Conservation (phyloP, 2,329 filamentous ascomycete species). For the Penicillium glabrum region DNA sequence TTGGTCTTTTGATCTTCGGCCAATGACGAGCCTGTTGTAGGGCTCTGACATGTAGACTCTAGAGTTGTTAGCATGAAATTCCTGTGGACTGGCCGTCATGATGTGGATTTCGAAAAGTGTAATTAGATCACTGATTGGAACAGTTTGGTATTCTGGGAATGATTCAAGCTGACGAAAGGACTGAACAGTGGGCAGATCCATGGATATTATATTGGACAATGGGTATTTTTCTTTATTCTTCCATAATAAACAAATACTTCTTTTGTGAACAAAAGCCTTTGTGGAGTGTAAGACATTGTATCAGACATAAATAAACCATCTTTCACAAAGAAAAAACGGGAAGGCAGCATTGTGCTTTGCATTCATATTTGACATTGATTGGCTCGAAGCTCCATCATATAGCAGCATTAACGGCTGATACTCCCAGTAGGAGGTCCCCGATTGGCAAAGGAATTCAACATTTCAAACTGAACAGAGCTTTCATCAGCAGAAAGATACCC, state of each 20-base stretch:
- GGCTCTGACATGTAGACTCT: not conserved
- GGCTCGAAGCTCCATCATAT: not conserved
- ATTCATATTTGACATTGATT: not conserved
- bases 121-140: too few relatives aligned
- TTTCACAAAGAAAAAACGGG: not conserved
- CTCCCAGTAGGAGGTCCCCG: conserved; percentile 17
- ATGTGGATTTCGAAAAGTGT: not conserved
- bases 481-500: conserved; percentile 29
- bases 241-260: not conserved
- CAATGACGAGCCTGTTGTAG: not conserved
- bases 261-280: not conserved
- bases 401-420: conserved; percentile 17
- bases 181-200: not conserved
- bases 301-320: not conserved
- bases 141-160: not conserved
- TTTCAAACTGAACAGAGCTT: conserved; percentile 25
- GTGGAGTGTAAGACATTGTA: not conserved
- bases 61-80: not conserved
- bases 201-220: not conserved
- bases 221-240: not conserved
- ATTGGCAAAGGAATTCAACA: conserved; percentile 29
- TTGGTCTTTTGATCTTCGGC: not conserved
- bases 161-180: not conserved
- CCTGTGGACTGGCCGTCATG: not conserved
- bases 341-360: not conserved